Evolutionary conservation across 2,329 filamentous ascomycete species (phyloP).

Genomic region (Camillea tinctor): DNA sequence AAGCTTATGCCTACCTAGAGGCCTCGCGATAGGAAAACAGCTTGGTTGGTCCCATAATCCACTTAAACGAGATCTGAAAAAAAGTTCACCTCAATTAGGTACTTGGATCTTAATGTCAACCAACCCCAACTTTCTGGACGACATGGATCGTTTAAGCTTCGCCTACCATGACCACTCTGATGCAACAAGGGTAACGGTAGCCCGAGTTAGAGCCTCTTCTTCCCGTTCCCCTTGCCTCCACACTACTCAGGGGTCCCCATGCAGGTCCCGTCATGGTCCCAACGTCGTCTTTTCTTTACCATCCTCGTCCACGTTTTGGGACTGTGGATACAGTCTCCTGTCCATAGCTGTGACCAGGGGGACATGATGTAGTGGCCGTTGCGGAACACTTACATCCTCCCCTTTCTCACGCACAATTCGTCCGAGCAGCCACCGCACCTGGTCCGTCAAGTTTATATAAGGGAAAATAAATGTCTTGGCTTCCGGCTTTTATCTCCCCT

Average conservation of each 20-base stretch:
- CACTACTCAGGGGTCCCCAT: constrained; percentile 11
- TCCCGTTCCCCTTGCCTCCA: constrained; percentile 25
- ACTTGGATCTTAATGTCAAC: neutral
- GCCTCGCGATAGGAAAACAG: too few species aligned
- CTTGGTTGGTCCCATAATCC: neutral
- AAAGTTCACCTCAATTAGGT: neutral
- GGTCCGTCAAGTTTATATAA: constrained; percentile 35
- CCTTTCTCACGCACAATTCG: constrained; percentile 22
- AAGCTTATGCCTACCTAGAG: too few species aligned
- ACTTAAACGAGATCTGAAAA: neutral
- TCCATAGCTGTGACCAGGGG: constrained; percentile 26
- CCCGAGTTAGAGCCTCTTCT: constrained; percentile 14
- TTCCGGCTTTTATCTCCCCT: constrained; percentile 30
- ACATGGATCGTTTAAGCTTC: constrained; percentile 2
- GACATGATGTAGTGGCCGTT: constrained; percentile 30
- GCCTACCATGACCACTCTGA: neutral
- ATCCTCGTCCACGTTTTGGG: constrained; percentile 41
- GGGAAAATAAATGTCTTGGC: constrained; percentile 39
- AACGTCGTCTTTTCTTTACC: constrained; percentile 29
- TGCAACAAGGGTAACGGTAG: neutral
- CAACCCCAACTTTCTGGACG: neutral
- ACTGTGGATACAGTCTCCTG: constrained; percentile 38
- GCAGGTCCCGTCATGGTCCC: constrained; percentile 30
- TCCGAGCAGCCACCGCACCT: constrained; percentile 21
- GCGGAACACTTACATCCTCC: constrained; percentile 25